These are phyloP conservation scores for Aspergillus sp. DNA, from an alignment of 2,329 filamentous ascomycete species.

Conservation along the genomic window DNA sequence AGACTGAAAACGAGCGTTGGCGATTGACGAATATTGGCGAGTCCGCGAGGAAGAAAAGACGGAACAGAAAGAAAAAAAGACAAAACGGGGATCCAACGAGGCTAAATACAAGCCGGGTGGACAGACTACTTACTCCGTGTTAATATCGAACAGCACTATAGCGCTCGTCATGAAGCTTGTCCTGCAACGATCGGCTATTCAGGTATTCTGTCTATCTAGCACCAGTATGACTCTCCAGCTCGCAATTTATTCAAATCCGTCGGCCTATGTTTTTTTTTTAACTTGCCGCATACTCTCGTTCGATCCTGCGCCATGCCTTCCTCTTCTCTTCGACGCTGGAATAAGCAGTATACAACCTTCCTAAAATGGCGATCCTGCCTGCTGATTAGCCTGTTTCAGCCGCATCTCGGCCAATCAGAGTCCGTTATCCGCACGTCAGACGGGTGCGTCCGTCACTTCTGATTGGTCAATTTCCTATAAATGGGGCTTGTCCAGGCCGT, in stretches of 20 bases:
- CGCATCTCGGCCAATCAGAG: not conserved
- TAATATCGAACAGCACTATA: not conserved
- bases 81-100: not conserved
- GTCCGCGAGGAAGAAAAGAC: not conserved
- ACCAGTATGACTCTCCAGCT: too few species aligned
- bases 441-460: not conserved
- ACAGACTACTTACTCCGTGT: not conserved
- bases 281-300: too few species aligned
- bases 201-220: too few species aligned
- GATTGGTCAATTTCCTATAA: not conserved
- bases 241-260: too few species aligned
- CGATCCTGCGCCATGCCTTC: too few species aligned
- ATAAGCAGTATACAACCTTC: not conserved
- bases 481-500: not conserved
- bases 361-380: not conserved
- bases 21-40: not conserved
- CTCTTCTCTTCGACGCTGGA: too few species aligned
- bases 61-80: not conserved
- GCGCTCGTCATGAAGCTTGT: not conserved
- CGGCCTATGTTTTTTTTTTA: too few species aligned
- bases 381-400: not conserved
- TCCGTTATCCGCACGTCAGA: not conserved
- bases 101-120: not conserved
- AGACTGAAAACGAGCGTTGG: not conserved
- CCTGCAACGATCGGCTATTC: too few species aligned